A percentile compares a stretch with the other conserved stretches of the same genome.
These are phyloP conservation scores for Hymenoscyphus infarciens DNA, from an alignment of 2,329 filamentous ascomycete genomes.

Conservation along the genomic window DNA sequence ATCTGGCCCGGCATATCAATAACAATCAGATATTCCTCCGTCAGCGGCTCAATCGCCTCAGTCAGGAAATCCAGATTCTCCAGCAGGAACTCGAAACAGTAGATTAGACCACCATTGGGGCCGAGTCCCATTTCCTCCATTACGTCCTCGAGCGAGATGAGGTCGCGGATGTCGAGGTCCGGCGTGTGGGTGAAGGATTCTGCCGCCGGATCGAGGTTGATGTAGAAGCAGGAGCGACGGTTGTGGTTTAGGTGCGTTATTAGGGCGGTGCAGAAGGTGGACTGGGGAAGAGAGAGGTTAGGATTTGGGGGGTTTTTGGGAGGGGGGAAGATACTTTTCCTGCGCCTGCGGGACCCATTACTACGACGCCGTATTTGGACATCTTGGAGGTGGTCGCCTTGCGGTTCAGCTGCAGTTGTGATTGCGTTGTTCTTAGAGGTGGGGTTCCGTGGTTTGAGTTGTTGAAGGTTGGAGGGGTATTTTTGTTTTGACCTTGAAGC, in stretches of 20 bases:
- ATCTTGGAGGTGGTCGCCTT: constrained; percentile 6
- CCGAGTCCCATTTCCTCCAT: constrained; percentile 93
- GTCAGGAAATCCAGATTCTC: constrained; percentile 92
- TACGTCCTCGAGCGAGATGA: constrained; percentile 90
- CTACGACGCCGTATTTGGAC: constrained; percentile 17
- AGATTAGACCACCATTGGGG: constrained; percentile 89
- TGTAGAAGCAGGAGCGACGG: constrained; percentile 92
- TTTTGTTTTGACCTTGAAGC: neutral
- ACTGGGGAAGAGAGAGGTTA: constrained; percentile 47
- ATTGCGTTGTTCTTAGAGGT: no score
- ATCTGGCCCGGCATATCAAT: constrained; percentile 99
- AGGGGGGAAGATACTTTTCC: constrained; percentile 8
- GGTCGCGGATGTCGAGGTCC: constrained; percentile 91
- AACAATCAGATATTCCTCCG: constrained; percentile 94
- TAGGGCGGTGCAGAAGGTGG: constrained; percentile 89
- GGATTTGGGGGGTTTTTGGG: constrained; percentile 14
- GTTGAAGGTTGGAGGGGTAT: neutral
- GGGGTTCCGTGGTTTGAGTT: no score
- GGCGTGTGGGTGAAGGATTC: constrained; percentile 88
- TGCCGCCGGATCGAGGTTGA: constrained; percentile 96
- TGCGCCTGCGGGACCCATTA: constrained; percentile 13
- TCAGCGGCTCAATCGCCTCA: constrained; percentile 77
- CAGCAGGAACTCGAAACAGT: constrained; percentile 94
- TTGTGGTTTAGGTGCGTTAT: constrained; percentile 90
- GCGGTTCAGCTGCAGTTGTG: neutral